These are phyloP conservation scores for Brassica hybrid DNA, from an alignment of 441 rosid genomes.

Conservation along the genomic window DNA sequence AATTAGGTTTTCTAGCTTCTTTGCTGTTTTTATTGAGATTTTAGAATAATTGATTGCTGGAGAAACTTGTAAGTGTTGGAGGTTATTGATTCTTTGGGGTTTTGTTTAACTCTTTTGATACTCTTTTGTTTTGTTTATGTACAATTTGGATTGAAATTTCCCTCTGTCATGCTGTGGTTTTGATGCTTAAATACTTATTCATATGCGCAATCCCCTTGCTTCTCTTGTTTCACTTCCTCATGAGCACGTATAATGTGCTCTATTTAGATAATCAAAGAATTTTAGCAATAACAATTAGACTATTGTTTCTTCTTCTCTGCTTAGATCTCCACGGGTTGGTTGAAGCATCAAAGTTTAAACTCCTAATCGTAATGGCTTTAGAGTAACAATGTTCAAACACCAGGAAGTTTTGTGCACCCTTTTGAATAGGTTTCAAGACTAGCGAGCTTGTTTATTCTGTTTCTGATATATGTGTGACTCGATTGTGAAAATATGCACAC, in stretches of 20 bases:
- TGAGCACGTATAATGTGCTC: too few relatives aligned
- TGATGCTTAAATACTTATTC: background rate
- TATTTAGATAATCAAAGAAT: too few relatives aligned
- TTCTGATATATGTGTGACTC: background rate
- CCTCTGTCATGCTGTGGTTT: background rate
- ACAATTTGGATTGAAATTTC: slow-evolving; percentile 5
- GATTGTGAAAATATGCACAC: background rate
- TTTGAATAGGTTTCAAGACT: background rate
- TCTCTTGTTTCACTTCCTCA: slow-evolving; percentile 5
- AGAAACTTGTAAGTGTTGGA: background rate
- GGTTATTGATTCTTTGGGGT: background rate
- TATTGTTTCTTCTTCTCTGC: background rate
- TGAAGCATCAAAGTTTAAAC: background rate
- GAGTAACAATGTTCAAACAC: background rate
- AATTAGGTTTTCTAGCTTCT: slow-evolving; percentile 8
- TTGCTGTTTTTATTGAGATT: background rate
- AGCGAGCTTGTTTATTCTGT: background rate
- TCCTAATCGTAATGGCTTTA: background rate
- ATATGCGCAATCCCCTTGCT: background rate
- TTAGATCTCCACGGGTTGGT: background rate
- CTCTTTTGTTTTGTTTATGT: background rate
- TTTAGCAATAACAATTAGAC: background rate
- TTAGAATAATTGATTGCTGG: background rate
- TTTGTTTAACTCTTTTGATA: background rate
- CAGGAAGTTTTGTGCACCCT: background rate